Conservation (phyloP, 495 filamentous ascomycete species). For the Podospora tetraspora region DNA sequence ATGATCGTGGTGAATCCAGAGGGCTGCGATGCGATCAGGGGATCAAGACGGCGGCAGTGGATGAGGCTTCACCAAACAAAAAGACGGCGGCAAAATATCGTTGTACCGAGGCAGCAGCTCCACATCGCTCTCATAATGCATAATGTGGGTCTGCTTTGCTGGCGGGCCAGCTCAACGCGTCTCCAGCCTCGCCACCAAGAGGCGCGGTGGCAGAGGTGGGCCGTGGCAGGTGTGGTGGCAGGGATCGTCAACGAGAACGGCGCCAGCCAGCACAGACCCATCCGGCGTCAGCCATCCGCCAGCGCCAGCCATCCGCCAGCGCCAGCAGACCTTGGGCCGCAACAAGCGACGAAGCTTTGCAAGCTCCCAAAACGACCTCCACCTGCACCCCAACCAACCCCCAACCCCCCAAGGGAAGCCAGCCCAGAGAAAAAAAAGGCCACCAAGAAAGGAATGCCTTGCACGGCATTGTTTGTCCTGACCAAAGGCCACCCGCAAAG, state of each 20-base stretch:
- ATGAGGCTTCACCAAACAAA: neutral
- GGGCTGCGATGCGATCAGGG: neutral
- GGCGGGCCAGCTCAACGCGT: slow-evolving; percentile 4
- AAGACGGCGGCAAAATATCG: neutral
- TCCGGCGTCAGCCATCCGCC: neutral
- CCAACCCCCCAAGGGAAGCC: neutral
- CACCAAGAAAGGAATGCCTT: slow-evolving; percentile 13
- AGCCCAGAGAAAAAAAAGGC: slow-evolving; percentile 9
- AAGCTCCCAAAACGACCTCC: slow-evolving; percentile 15
- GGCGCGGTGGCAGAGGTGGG: neutral
- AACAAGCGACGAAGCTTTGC: neutral
- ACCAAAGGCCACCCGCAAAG: slow-evolving; percentile 9
- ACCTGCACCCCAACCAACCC: slow-evolving; percentile 8
- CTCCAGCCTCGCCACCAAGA: neutral
- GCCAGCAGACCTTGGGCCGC: neutral
- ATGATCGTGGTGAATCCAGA: neutral
- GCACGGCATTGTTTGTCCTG: slow-evolving; percentile 18
- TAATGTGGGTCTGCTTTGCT: neutral
- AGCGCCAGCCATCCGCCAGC: neutral
- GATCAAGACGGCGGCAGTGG: too few relatives aligned
- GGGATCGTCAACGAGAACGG: neutral
- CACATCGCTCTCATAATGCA: neutral
- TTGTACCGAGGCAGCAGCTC: neutral
- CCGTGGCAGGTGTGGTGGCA: neutral
- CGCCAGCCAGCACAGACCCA: neutral